These are phyloP conservation scores for Escallonia herrerae DNA, from an alignment of 129 eudicot genomes.

Conservation along the genomic window DNA sequence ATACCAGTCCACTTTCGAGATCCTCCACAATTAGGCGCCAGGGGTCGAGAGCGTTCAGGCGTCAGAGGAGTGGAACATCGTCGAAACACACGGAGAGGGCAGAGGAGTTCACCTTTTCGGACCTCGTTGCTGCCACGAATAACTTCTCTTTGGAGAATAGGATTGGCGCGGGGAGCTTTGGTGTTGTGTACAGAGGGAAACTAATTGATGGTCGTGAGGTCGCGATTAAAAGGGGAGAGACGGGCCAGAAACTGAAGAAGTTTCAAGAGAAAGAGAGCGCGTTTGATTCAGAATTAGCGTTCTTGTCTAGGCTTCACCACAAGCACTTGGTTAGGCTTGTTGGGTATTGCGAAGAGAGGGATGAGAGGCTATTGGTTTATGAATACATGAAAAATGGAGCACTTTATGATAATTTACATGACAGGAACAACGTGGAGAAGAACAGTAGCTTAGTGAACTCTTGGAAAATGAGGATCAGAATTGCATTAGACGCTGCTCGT, in stretches of 20 bases:
- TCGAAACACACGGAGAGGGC: constrained; percentile 75
- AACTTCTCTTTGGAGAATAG: constrained; percentile 65
- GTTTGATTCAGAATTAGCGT: constrained; percentile 88
- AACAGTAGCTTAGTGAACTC: constrained; percentile 55
- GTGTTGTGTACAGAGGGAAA: constrained; percentile 89
- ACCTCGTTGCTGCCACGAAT: constrained; percentile 64
- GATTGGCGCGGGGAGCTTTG: constrained; percentile 91
- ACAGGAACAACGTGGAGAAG: constrained; percentile 52
- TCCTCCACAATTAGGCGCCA: constrained; percentile 76
- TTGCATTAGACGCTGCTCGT: constrained; percentile 84
- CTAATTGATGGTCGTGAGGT: constrained; percentile 85
- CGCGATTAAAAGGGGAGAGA: constrained; percentile 85
- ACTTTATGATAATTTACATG: constrained; percentile 81
- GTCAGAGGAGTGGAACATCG: constrained; percentile 79
- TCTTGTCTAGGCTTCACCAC: constrained; percentile 88
- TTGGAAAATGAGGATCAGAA: constrained; percentile 88
- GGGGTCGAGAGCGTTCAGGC: constrained; percentile 54
- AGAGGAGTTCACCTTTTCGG: constrained; percentile 75
- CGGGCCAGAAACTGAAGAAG: constrained; percentile 51
- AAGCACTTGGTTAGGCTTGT: constrained; percentile 88
- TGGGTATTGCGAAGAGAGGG: constrained; percentile 91
- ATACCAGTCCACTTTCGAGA: constrained; percentile 60
- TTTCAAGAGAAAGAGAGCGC: constrained; percentile 94
- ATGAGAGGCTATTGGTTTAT: constrained; percentile 78
- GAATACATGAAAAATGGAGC: constrained; percentile 97